These are phyloP conservation scores for Saccharomycopsis sp. DNA, from an alignment of 805 yeast genomes.

Conservation along the genomic window DNA sequence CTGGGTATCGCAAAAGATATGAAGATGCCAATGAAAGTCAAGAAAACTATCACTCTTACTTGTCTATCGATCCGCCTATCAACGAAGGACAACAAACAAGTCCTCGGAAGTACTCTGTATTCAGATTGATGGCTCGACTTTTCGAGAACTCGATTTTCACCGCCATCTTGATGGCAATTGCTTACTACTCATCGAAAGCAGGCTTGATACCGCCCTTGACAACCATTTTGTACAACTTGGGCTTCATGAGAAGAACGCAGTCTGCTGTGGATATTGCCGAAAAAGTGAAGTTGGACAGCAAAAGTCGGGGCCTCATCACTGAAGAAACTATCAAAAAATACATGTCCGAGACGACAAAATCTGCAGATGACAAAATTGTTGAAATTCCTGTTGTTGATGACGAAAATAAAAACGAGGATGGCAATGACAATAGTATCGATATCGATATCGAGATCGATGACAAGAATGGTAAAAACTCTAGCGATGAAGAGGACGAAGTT, in stretches of 20 bases:
- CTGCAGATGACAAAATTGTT: neutral
- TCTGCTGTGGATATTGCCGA: conserved; percentile 30
- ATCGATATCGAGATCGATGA: no score
- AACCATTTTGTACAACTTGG: conserved; percentile 26
- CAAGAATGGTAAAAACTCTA: no score
- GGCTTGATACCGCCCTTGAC: conserved; percentile 31
- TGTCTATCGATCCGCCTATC: conserved; percentile 15
- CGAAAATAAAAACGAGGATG: conserved; percentile 1
- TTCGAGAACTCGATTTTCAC: conserved; percentile 45
- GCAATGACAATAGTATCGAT: neutral
- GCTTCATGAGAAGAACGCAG: conserved; percentile 28
- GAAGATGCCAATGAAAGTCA: conserved; percentile 3
- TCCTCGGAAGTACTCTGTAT: conserved; percentile 7
- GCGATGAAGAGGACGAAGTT: conserved; percentile 17
- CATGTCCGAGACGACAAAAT: neutral
- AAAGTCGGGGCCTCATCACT: neutral
- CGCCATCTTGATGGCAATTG: conserved; percentile 29
- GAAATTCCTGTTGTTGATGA: conserved; percentile 4
- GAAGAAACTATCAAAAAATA: neutral
- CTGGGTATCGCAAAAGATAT: conserved; percentile 21
- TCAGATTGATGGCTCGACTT: conserved; percentile 27
- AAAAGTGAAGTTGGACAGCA: conserved; percentile 22
- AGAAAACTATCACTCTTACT: conserved; percentile 5
- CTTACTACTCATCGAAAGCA: conserved; percentile 31
- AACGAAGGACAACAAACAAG: neutral